Evolutionary conservation across 768 basidiomycete genomes (phyloP), one percentile per base, ranked within the genome.

Genomic region (Chlorophyllum brunneum): DNA sequence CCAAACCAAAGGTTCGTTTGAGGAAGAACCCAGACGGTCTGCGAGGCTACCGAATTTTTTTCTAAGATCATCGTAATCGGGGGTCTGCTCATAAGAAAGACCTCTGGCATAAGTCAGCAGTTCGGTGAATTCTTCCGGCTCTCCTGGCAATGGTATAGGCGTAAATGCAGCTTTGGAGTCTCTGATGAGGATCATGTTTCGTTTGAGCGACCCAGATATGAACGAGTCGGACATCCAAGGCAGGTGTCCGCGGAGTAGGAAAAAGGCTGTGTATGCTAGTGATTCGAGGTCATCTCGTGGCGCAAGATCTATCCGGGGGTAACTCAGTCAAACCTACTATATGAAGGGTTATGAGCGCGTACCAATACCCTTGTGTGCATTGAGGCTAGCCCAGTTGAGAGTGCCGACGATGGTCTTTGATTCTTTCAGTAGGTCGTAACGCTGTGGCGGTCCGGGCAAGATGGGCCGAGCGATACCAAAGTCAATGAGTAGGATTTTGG

Each of bases 241-340:
- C 7, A 66, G 66, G 6, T 68, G 70, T 30, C 81, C 80, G 13
- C 77, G 75, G 4, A 82, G 66, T 59, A 83, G 80, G 59, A 80
- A 81, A 24, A 82, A 69, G 41, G 78, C 70, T 66, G 76, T 71
- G 58, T 78, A 77, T 3, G 80, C 78, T 18, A 83, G 65, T 1
- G 77, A 76, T 64, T 83, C 80, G 42, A 83, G 66, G 59, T 82
- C 81, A 57, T 83, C 81, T 31, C 79, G 78, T 2, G 62, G 65
- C 27, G 58, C 50, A 36, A 65, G 60, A 33, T 61, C 63, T 64
- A 39, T n/a, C n/a, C n/a, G n/a, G n/a, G n/a, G n/a, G n/a, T n/a
- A n/a, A n/a, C n/a, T n/a, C n/a, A n/a, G n/a, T n/a, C n/a, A n/a
- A n/a, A n/a, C n/a, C n/a, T n/a, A n/a, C n/a, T n/a, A n/a, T n/a